Evolutionary conservation across 371 early-diverging fungal species (phyloP).

Genomic region (Haplosporangium sp.): DNA sequence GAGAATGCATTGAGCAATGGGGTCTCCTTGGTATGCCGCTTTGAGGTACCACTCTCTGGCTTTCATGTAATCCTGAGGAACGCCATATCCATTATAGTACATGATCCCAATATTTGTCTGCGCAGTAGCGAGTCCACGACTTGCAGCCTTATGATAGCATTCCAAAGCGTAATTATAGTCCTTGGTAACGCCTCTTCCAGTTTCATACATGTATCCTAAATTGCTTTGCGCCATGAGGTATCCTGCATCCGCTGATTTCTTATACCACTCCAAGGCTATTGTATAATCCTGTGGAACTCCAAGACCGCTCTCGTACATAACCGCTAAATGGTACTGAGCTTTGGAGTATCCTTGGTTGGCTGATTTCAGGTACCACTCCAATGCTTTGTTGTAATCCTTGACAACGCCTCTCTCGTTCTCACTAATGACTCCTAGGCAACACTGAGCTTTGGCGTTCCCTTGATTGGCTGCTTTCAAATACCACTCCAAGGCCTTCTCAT

Average conservation of each 20-base stretch:
- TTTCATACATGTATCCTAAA: not conserved
- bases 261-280: not conserved
- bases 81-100: not conserved
- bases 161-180: not conserved
- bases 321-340: not conserved
- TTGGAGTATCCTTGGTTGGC: not conserved
- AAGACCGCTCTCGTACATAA: not conserved
- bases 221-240: not conserved
- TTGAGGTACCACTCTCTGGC: not conserved
- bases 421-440: not conserved
- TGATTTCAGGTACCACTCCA: not conserved
- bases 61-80: not conserved
- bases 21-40: not conserved
- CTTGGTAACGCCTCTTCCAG: not conserved
- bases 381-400: not conserved
- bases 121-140: not conserved
- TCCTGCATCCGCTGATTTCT: not conserved
- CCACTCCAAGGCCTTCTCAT: not conserved
- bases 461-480: not conserved
- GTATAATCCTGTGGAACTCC: not conserved
- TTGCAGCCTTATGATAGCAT: not conserved
- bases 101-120: not conserved
- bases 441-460: not conserved
- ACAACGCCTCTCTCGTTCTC: not conserved
- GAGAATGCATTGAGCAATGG: not conserved